These are phyloP conservation scores for Colletotrichum sp. DNA, from an alignment of 2,329 filamentous ascomycete genomes.

Conservation along the genomic window DNA sequence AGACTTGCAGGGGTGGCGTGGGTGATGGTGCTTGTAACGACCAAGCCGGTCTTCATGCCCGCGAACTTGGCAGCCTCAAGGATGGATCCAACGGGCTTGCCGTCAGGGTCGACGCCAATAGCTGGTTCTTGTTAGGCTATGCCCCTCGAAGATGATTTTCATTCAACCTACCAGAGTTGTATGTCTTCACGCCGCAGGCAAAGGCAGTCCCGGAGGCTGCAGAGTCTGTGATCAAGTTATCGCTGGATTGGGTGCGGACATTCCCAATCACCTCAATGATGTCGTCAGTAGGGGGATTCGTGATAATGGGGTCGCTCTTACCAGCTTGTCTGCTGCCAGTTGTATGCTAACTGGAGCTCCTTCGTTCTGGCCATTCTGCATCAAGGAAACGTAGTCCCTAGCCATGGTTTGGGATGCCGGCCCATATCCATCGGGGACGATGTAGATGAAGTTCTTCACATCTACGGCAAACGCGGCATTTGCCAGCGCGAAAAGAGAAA, in stretches of 20 bases:
- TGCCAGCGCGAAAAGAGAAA: conserved; percentile 1
- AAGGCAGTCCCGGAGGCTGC: conserved; percentile 44
- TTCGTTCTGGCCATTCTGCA: conserved; percentile 25
- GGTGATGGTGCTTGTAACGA: conserved; percentile 45
- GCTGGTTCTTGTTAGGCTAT: conserved; percentile 19
- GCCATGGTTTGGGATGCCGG: conserved; percentile 34
- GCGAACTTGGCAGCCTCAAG: conserved; percentile 43
- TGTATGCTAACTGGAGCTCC: conserved; percentile 22
- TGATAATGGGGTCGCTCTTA: background rate
- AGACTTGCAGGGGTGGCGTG: conserved; percentile 34
- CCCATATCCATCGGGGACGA: conserved; percentile 35
- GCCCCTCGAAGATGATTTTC: background rate
- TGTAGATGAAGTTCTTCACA: conserved; percentile 37
- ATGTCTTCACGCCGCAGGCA: conserved; percentile 42
- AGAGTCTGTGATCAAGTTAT: conserved; percentile 45
- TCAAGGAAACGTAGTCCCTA: conserved; percentile 27
- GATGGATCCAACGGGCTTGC: conserved; percentile 39
- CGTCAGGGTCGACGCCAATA: conserved; percentile 36
- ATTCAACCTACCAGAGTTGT: conserved; percentile 31
- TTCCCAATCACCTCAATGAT: conserved; percentile 31
- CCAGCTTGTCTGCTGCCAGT: conserved; percentile 26
- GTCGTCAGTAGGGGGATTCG: background rate
- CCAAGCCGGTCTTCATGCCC: conserved; percentile 44
- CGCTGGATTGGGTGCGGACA: conserved; percentile 30
- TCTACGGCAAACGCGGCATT: background rate